Evolutionary conservation across 2,329 filamentous ascomycete species (phyloP), one percentile per base, ranked within the genome.

Genomic region (Pseudocercospora crystallina): DNA sequence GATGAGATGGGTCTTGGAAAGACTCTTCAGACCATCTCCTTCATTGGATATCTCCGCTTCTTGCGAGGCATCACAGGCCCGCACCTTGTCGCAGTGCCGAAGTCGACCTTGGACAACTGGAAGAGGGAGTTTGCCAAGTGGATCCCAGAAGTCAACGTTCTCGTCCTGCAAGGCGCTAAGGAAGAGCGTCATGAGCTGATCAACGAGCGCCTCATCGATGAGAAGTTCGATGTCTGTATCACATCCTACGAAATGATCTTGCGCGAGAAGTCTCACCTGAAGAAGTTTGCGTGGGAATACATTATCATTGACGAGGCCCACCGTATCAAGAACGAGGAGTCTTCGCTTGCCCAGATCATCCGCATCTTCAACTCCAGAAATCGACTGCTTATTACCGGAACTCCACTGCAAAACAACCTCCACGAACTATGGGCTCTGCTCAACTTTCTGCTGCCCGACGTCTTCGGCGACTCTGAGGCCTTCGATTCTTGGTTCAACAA

Each of bases 201-300:
- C 71, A 89, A 90, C 59, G 89, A 96, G 12, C 87, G 89, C 4
- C 79, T 99, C n/a, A 80, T 95, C 13, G 89, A 95, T 53, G 90
- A 96, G 69, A 89, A 95, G 60, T 99, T 99, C 62, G 94, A 99
- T 65, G 92, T 97, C 13, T 96, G 92, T 74, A 89, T 99, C 68
- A 99, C 94, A 11, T 96, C 91, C 70, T 99, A 99, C 74, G 94
- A 99, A 71, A 97, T 99, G 92, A 90, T 99, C 53, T 79, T 99
- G 10, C 84, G 94, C 51, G 94, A 99, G 69, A 97, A 99, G 75
- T 79, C 88, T 1, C 90, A 96, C 61, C 73, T 99, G 60, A 96
- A 94, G 75, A 97, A 97, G 71, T 95, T 99, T 69, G 91, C 94
- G 0, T 99, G 94, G 94, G 92, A 99, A 70, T 99, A 99, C 72